Conservation (phyloP, 306 rosid species). For the Astragalus glycyphyllos region DNA sequence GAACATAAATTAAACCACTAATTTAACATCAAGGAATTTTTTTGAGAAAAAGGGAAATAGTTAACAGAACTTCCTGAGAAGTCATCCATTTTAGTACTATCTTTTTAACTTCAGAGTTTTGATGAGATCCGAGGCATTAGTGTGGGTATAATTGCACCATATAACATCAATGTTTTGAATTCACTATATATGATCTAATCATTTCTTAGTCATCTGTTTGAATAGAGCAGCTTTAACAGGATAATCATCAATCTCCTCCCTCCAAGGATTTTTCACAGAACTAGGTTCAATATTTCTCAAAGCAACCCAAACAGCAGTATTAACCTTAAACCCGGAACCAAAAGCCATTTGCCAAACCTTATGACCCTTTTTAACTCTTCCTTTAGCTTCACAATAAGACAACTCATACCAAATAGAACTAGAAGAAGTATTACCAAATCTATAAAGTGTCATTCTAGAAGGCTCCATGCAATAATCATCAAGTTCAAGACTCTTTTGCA, state of each 20-base stretch:
- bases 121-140: too few species aligned
- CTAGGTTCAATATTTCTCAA: constrained; percentile 56
- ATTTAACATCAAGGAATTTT: not conserved
- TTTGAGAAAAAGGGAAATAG: too few species aligned
- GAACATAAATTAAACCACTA: not conserved
- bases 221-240: constrained; percentile 46
- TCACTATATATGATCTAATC: not conserved
- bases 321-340: constrained; percentile 87
- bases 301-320: constrained; percentile 82
- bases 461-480: constrained; percentile 85
- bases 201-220: not conserved
- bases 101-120: too few species aligned
- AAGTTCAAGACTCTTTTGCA: constrained; percentile 79
- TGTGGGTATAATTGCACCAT: too few species aligned
- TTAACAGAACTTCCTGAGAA: too few species aligned
- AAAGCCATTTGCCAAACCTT: constrained; percentile 87
- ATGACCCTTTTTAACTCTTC: constrained; percentile 73
- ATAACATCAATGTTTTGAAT: too few species aligned
- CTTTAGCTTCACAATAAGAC: constrained; percentile 81
- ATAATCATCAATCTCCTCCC: constrained; percentile 69
- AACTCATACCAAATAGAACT: constrained; percentile 86
- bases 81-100: too few species aligned
- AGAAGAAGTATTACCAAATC: constrained; percentile 86
- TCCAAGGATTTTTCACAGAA: constrained; percentile 66
- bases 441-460: constrained; percentile 69